Evolutionary conservation across 768 basidiomycete genomes (phyloP), one percentile per base, ranked within the genome.

Genomic region (Suillus lakei): DNA sequence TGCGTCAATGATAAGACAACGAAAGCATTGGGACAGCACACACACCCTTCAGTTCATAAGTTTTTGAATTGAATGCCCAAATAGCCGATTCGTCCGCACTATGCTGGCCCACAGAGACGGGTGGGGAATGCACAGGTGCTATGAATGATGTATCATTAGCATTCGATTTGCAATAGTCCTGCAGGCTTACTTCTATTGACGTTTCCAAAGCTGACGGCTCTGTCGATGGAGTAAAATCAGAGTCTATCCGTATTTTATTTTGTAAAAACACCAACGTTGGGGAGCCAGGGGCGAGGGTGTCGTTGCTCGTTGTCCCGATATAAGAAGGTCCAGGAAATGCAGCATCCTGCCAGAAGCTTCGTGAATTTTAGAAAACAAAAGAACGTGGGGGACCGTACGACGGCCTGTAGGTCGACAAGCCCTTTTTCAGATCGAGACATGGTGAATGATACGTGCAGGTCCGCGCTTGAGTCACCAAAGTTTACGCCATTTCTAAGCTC

Each of bases 31-130:
- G 53, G 41, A 32, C 9, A 30, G 5, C 74, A 62, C 64, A 85
- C 74, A 62, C 64, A 85, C 85, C 78, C 62, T 73, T 78, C 34
- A 86, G 69, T 68, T 84, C 73, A 39, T 77, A 72, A 8, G 81
- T 82, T 16, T 64, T 65, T 4, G 69, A 66, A 66, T 85, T 67
- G 60, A 82, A 70, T 38, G 77, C 71, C 85, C 85, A 86, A 63
- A 85, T 83, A 30, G 83, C 76, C 30, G 84, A 85, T 68, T 85
- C 82, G 54, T 75, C 78, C 32, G 72, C 55, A 13, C 55, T 18
- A 26, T 66, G 64, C 8, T 56, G 13, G 38, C 65, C 59, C 50
- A 66, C 55, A 46, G 70, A 15, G 26, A 76, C 74, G 3, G 82
- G 80, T 28, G 67, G 70, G 0, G 80, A 78, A 39, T 70, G 70